A percentile compares a stretch with the other conserved stretches of the same genome.
Evolutionary conservation across 805 yeast genomes (phyloP).

Genomic region (Starmera pachycereana): DNA sequence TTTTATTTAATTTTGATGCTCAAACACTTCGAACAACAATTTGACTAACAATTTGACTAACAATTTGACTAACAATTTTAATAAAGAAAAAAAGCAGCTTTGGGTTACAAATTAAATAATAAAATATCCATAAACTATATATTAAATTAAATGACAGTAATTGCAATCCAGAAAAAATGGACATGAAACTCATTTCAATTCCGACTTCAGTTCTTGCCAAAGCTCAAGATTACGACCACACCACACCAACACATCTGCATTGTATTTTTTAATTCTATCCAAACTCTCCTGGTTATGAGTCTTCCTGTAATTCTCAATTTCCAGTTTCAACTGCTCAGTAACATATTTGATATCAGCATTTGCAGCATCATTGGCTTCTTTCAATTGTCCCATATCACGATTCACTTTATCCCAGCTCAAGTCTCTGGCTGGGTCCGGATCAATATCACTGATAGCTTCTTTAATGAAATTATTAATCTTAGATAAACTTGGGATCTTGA

Average conservation of each 20-base stretch:
- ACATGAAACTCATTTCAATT: not conserved
- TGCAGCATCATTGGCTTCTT: slow-evolving; percentile 41
- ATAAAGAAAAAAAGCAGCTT: too few species aligned
- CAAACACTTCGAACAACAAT: too few species aligned
- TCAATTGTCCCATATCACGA: slow-evolving; percentile 35
- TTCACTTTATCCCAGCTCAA: slow-evolving; percentile 34
- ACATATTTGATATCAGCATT: slow-evolving; percentile 41
- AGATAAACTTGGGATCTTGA: slow-evolving; percentile 44
- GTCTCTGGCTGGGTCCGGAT: slow-evolving; percentile 55
- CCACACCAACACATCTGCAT: slow-evolving; percentile 51
- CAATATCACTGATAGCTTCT: slow-evolving; percentile 49
- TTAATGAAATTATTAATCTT: slow-evolving; percentile 42
- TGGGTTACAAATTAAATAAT: too few species aligned
- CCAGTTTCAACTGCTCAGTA: slow-evolving; percentile 31
- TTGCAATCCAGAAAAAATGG: not conserved
- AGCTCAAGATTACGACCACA: slow-evolving; percentile 54
- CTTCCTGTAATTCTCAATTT: slow-evolving; percentile 34
- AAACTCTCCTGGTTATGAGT: slow-evolving; percentile 41
- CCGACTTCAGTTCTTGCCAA: slow-evolving; percentile 49
- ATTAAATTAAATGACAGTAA: not conserved
- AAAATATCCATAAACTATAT: not conserved
- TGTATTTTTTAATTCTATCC: slow-evolving; percentile 41
- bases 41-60: too few species aligned
- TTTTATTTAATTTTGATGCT: too few species aligned
- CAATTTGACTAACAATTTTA: too few species aligned